A percentile compares a stretch with the other conserved stretches of the same genome.
Evolutionary conservation across 2,329 filamentous ascomycete genomes (phyloP).

Genomic region (Arachnomyces sp.): DNA sequence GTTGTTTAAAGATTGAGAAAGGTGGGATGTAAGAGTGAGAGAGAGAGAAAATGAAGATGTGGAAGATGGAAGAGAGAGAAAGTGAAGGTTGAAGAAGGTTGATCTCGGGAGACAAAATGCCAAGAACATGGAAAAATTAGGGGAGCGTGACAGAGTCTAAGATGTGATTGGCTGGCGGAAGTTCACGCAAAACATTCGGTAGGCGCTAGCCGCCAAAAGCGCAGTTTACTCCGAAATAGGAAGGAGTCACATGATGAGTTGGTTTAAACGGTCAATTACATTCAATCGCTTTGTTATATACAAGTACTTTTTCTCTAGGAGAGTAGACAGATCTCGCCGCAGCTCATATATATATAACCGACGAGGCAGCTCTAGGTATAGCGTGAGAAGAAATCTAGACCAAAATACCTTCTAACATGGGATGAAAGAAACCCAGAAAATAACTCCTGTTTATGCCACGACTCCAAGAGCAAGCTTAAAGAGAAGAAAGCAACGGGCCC

Average conservation of each 20-base stretch:
- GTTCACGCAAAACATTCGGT: too few relatives aligned
- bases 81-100: conserved; percentile 17
- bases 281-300: not conserved
- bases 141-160: conserved; percentile 9
- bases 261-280: not conserved
- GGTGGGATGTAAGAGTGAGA: conserved; percentile 13
- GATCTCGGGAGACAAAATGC: conserved; percentile 20
- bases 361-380: too few relatives aligned
- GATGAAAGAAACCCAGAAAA: too few relatives aligned
- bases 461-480: conserved; percentile 4
- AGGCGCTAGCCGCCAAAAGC: too few relatives aligned
- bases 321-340: too few relatives aligned
- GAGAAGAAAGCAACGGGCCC: conserved; percentile 8
- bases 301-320: too few relatives aligned
- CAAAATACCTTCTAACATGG: too few relatives aligned
- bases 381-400: too few relatives aligned
- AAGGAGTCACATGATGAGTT: not conserved
- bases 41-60: conserved; percentile 21
- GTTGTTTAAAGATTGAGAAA: conserved; percentile 6
- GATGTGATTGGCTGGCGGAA: conserved; percentile 1
- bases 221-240: too few relatives aligned
- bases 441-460: too few relatives aligned
- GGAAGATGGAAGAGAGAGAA: conserved; percentile 18
- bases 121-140: conserved; percentile 6
- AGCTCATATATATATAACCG: too few relatives aligned